Base-by-base conservation (phyloP, 768 basidiomycete species). In the Hypholoma sublateritium region DNA sequence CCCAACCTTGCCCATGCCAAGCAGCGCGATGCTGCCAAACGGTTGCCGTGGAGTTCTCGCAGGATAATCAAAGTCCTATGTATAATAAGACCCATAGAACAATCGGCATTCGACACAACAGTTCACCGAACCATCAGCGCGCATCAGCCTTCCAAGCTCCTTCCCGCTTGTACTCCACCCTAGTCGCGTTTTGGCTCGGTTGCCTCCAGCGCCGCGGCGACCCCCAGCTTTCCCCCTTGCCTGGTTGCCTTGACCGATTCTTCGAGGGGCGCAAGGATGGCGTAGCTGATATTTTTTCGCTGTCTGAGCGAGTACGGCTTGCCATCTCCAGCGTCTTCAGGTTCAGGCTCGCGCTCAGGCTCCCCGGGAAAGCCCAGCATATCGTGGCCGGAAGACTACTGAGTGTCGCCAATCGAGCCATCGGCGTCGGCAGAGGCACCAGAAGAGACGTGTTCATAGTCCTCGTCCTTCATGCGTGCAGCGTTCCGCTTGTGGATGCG, bases 151-250 rank as follows among this genome's bases (percentile, higher is more conserved):
- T 44, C 88, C 84, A 35, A 92, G 69, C 72, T 91, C 90, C 0
- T 89, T 87, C 19, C 91, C 91, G 55, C 70, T 81, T 2, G 85
- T 90, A 70, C 89, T 91, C 89, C 89, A 91, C 4, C 90, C 89
- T 14, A 84, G 80, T 9, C 79, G 76, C 42, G 71, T 64, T 44
- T 74, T 75, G 25, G 70, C 73, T 21, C 62, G 63, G 2, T 68
- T 69, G 2, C 65, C 70, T 58, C 75, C 67, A 17, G 55, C 70
- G 19, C 75, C 75, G 43, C 65, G 43, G 16, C 67, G 65, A 8
- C 71, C 74, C 34, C 63, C 64, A 28, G 11, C 62, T 70, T 43
- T 68, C 74, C 11, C 72, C 53, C 53, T 17, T 62, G 65, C 57
- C 74, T 77, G 28, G 75, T 69, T 5, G 82, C 80, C 41, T 77